These are phyloP conservation scores for Zhuliangozyma blackwelliae DNA, from an alignment of 1,139 yeast genomes.

Conservation along the genomic window DNA sequence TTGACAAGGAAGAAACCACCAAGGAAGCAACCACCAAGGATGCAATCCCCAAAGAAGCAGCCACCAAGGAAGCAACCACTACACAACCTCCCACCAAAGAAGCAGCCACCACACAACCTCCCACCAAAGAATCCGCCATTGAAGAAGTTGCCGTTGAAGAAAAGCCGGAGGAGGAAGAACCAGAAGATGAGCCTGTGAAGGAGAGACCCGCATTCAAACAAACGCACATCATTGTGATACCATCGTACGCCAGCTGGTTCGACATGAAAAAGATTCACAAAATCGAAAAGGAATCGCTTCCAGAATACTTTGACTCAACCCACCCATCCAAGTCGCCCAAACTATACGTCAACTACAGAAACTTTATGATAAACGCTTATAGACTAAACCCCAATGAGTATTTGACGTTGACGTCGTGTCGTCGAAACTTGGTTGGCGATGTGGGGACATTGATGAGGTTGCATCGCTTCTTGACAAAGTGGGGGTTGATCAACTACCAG, in stretches of 20 bases:
- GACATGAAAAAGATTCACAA: slow-evolving; percentile 64
- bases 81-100: neutral
- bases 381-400: slow-evolving; percentile 91
- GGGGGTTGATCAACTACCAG: slow-evolving; percentile 97
- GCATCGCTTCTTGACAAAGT: slow-evolving; percentile 82
- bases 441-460: slow-evolving; percentile 90
- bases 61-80: neutral
- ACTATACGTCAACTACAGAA: slow-evolving; percentile 81
- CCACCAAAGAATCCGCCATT: neutral
- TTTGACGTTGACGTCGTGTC: slow-evolving; percentile 86
- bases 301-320: slow-evolving; percentile 79
- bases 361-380: slow-evolving; percentile 90
- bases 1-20: slow-evolving; percentile 14
- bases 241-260: slow-evolving; percentile 94
- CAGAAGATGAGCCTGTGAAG: slow-evolving; percentile 36
- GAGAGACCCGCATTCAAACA: slow-evolving; percentile 44
- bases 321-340: slow-evolving; percentile 85
- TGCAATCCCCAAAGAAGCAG: neutral
- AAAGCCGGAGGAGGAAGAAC: slow-evolving; percentile 29
- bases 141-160: slow-evolving; percentile 18
- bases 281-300: slow-evolving; percentile 68
- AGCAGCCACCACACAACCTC: neutral
- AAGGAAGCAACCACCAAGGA: slow-evolving; percentile 3
- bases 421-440: slow-evolving; percentile 94
- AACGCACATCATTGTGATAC: slow-evolving; percentile 85